phyloP scores from a whole-genome alignment of 306 rosid genomes.

The Senna tora region DNA sequence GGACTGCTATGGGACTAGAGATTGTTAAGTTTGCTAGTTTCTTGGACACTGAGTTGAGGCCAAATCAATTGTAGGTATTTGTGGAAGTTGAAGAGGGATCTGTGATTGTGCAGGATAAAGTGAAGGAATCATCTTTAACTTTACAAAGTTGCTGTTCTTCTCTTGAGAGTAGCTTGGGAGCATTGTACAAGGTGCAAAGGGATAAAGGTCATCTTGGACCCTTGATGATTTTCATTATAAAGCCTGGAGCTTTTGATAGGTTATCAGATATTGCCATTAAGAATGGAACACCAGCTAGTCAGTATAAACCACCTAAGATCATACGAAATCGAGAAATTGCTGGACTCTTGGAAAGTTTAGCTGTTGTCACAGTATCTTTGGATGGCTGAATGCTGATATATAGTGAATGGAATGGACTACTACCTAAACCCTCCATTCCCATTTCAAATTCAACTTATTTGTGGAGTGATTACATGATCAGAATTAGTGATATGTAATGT shows the following conservation, averaged over 20 bases:
- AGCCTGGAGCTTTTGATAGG: constrained; percentile 54
- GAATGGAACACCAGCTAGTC: constrained; percentile 67
- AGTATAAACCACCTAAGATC: constrained; percentile 72
- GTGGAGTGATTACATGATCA: background rate
- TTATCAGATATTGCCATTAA: constrained; percentile 50
- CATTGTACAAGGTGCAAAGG: constrained; percentile 54
- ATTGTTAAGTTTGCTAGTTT: constrained; percentile 60
- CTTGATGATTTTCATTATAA: constrained; percentile 44
- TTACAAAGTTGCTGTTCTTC: constrained; percentile 46
- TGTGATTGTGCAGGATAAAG: constrained; percentile 36
- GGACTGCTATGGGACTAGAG: constrained; percentile 44
- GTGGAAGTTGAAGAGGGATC: constrained; percentile 52
- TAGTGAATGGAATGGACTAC: constrained; percentile 10
- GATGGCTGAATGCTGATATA: constrained; percentile 38
- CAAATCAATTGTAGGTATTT: constrained; percentile 55
- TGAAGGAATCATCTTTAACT: constrained; percentile 39
- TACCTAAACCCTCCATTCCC: background rate
- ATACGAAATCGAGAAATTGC: constrained; percentile 53
- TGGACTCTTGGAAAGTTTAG: constrained; percentile 44
- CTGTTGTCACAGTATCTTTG: constrained; percentile 33
- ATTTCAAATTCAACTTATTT: background rate
- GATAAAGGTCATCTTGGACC: constrained; percentile 53
- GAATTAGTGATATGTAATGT: constrained; percentile 3
- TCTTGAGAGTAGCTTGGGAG: constrained; percentile 63
- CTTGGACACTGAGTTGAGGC: constrained; percentile 44